Evolutionary conservation across 148 eudicot genomes (phyloP), one percentile per base, ranked within the genome.

Genomic region (Hydrangea macrophylla): DNA sequence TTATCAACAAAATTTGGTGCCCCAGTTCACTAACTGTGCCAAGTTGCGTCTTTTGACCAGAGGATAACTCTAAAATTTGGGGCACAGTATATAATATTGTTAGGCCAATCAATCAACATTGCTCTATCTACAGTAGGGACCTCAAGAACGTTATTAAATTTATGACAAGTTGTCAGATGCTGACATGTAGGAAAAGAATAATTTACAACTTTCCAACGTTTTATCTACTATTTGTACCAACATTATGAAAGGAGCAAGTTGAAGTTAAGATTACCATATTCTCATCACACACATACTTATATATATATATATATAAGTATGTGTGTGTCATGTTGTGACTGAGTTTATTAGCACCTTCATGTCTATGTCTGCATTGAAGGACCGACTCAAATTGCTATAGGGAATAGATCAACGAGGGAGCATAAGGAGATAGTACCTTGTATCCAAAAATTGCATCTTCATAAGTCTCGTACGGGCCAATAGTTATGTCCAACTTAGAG

Each of bases 371-470:
- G 22, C 20, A 28, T 66, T 54, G 58, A 42, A 13, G 48, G 25
- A 65, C 28, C 17, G 28, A 58, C 36, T 65, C 17, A 30, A 37
- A 37, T 1, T 58, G 36, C 58, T 23, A 48, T 10, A 24, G 15
- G 39, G n/a, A 63, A 50, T 10, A 58, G 39, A 59, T 17, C 25
- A 62, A 27, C 0, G 53, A 55, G 54, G 13, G 36, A 23, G 58
- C 18, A 32, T 2, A 64, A 23, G 58, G 9, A 54, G 23, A 28
- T 8, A 44, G 6, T 82, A 90, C 98, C 97, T 94, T 94, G 86
- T 88, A 94, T 58, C 98, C 98, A 76, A 94, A 94, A 56, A 80
- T 89, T 27, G 65, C 58, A 73, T 89, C 87, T 77, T 84, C 89
- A 78, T 84, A 89, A 30, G 88, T 89, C 77, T 86, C 90, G 57